Evolutionary conservation across 257 asterid species (phyloP).

Genomic region (Cynanchum wilfordii): DNA sequence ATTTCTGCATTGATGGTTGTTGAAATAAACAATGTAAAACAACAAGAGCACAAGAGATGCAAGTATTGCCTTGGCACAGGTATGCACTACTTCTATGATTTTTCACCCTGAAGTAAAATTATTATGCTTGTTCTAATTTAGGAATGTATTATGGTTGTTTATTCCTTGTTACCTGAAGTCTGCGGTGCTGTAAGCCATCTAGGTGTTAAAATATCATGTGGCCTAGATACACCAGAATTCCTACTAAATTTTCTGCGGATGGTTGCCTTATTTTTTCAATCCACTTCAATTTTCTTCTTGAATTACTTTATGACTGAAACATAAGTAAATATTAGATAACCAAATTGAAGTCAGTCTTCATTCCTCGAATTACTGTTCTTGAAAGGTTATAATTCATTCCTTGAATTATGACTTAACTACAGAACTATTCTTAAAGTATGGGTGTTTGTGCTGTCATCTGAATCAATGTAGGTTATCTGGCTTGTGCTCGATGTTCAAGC

Average conservation of each 20-base stretch:
- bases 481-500: constrained; percentile 92
- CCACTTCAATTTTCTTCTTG: not conserved
- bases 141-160: not conserved
- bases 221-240: not conserved
- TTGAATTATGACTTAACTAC: not conserved
- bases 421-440: too few species aligned
- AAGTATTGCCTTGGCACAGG: constrained; percentile 97
- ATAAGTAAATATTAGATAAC: not conserved
- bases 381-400: not conserved
- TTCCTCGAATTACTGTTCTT: not conserved
- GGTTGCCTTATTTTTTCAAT: not conserved
- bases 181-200: not conserved
- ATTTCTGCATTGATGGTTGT: constrained; percentile 96
- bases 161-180: not conserved
- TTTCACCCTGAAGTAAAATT: constrained; percentile 7
- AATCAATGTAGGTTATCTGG: constrained; percentile 71
- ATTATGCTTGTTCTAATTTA: not conserved
- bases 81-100: constrained; percentile 14
- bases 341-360: not conserved
- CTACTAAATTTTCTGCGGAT: not conserved
- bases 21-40: constrained; percentile 95
- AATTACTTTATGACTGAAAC: not conserved
- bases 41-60: constrained; percentile 96
- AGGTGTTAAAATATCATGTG: not conserved
- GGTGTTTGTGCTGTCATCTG: not conserved